phyloP scores from a whole-genome alignment of 1,284 basidiomycete species.

The Megacollybia platyphylla region DNA sequence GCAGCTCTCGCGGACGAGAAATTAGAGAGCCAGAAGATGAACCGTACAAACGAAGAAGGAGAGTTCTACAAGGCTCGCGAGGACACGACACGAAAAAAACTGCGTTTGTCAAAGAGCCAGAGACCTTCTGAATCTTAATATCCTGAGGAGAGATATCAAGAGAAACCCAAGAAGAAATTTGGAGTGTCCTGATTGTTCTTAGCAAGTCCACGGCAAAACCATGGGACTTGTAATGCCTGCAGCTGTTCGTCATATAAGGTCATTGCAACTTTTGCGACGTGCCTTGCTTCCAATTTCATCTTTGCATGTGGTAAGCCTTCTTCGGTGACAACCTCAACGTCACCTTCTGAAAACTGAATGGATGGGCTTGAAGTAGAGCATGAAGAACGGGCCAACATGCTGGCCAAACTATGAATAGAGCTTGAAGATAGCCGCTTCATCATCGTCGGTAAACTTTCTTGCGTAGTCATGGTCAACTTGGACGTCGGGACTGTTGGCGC shows the following conservation, averaged over 20 bases:
- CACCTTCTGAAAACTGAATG: slow-evolving; percentile 25
- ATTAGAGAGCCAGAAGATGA: slow-evolving; percentile 77
- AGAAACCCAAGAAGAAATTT: slow-evolving; percentile 45
- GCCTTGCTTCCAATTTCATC: slow-evolving; percentile 60
- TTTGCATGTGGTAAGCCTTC: slow-evolving; percentile 56
- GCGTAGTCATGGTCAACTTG: too few species aligned
- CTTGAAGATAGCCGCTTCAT: slow-evolving; percentile 16
- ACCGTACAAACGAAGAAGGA: slow-evolving; percentile 85
- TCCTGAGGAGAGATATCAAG: slow-evolving; percentile 30
- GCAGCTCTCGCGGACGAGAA: slow-evolving; percentile 73
- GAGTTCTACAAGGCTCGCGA: slow-evolving; percentile 39
- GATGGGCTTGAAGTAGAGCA: slow-evolving; percentile 22
- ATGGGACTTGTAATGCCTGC: slow-evolving; percentile 55
- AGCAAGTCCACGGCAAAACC: slow-evolving; percentile 49
- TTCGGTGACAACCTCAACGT: slow-evolving; percentile 32
- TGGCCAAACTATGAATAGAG: slow-evolving; percentile 20
- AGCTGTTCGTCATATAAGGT: not conserved
- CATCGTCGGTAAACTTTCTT: not conserved
- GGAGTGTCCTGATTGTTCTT: slow-evolving; percentile 38
- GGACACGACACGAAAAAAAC: slow-evolving; percentile 84
- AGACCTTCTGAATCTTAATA: slow-evolving; percentile 67
- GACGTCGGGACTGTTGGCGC: too few species aligned
- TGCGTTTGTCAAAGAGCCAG: slow-evolving; percentile 86
- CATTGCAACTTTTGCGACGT: slow-evolving; percentile 19
- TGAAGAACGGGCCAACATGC: slow-evolving; percentile 14